Evolutionary conservation across 2,329 filamentous ascomycete genomes (phyloP).

Genomic region (Penicillium sp.): DNA sequence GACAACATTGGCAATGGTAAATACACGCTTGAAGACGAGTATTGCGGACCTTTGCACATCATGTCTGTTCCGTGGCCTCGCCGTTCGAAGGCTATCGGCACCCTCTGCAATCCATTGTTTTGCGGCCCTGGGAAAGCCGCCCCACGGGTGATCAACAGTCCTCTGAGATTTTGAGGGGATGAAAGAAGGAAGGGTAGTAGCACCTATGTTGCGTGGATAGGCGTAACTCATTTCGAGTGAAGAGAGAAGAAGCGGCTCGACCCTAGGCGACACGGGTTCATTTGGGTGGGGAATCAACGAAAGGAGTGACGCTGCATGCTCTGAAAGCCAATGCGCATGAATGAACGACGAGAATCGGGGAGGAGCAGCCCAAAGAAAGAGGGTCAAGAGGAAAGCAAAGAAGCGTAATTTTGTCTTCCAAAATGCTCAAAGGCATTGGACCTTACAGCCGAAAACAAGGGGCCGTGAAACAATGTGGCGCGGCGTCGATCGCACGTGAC

Average conservation of each 20-base stretch:
- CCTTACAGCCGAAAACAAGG: constrained; percentile 6
- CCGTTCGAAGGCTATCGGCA: constrained; percentile 4
- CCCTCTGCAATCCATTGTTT: constrained; percentile 25
- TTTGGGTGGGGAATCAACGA: constrained; percentile 14
- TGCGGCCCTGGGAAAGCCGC: constrained; percentile 20
- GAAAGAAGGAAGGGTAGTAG: constrained; percentile 27
- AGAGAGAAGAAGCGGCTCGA: constrained; percentile 7
- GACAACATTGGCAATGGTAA: constrained; percentile 62
- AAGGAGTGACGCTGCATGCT: constrained; percentile 23
- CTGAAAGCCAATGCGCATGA: background rate
- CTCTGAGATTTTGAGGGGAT: constrained; percentile 11
- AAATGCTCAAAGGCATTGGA: background rate
- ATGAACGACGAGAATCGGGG: background rate
- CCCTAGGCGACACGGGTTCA: constrained; percentile 8
- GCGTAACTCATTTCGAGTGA: constrained; percentile 32
- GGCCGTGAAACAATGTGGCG: background rate
- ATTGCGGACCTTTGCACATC: constrained; percentile 17
- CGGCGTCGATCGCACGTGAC: background rate
- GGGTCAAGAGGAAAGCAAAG: background rate
- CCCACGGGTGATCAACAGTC: constrained; percentile 13
- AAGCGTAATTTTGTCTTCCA: background rate
- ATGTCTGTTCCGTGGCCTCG: constrained; percentile 8
- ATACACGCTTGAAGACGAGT: constrained; percentile 16
- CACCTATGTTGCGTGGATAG: constrained; percentile 28
- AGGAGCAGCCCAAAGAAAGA: background rate